A percentile compares a stretch with the other conserved stretches of the same genome.
These are phyloP conservation scores for Nakaseomyces uthaithaninus DNA, from an alignment of 1,139 yeast species.

Conservation along the genomic window DNA sequence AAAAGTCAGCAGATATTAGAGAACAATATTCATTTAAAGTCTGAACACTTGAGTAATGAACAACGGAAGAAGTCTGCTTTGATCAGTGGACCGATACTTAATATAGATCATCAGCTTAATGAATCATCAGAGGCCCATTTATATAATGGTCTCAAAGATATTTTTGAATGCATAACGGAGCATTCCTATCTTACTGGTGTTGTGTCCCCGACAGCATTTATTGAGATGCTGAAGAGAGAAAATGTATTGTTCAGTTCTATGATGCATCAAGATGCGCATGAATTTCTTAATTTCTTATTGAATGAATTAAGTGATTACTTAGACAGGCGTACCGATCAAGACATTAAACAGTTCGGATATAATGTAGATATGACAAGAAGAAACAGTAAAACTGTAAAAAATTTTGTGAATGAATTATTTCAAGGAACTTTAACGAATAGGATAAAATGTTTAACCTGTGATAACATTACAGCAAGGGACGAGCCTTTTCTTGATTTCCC, in stretches of 20 bases:
- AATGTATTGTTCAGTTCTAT: constrained; percentile 80
- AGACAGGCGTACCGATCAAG: constrained; percentile 13
- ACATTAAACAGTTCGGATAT: constrained; percentile 2
- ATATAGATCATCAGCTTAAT: constrained; percentile 47
- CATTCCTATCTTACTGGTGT: constrained; percentile 66
- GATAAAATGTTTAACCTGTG: constrained; percentile 85
- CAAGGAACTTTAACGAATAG: constrained; percentile 83
- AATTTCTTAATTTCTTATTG: constrained; percentile 76
- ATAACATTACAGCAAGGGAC: constrained; percentile 70
- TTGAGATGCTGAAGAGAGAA: constrained; percentile 68
- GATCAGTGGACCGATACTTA: constrained; percentile 73
- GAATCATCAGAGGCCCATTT: constrained; percentile 39
- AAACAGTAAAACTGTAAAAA: constrained; percentile 15
- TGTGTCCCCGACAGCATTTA: constrained; percentile 69
- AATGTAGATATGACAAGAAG: neutral
- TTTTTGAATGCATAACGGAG: constrained; percentile 77
- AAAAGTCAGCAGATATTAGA: constrained; percentile 2
- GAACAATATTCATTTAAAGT: constrained; percentile 5
- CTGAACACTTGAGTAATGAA: constrained; percentile 40
- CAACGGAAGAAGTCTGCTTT: constrained; percentile 75
- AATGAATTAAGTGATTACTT: constrained; percentile 74
- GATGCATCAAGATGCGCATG: constrained; percentile 99
- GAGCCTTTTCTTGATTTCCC: constrained; percentile 83
- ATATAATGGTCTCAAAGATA: constrained; percentile 69
- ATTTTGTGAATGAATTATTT: constrained; percentile 65